A percentile compares a stretch with the other conserved stretches of the same genome.
Conservation (phyloP, 441 rosid genomes). For the Euphorbia celastroides region DNA sequence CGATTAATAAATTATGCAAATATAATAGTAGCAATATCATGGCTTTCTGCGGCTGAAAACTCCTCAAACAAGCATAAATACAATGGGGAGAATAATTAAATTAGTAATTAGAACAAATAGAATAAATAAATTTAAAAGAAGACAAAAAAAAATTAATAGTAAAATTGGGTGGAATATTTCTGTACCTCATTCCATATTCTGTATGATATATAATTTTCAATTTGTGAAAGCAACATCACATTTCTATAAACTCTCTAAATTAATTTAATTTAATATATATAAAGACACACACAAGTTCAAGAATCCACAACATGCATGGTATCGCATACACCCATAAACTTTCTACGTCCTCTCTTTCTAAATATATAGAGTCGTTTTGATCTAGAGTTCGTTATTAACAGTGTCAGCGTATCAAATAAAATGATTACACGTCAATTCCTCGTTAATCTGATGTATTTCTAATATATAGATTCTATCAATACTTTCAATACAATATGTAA, state of each 20-base stretch:
- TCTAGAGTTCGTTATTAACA: no score
- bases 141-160: neutral
- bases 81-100: conserved; percentile 5
- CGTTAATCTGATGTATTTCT: no score
- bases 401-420: no score
- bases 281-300: conserved; percentile 13
- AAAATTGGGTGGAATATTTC: conserved; percentile 35
- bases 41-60: conserved; percentile 10
- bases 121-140: neutral
- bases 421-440: no score
- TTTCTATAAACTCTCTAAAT: conserved; percentile 20
- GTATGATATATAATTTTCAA: conserved; percentile 12
- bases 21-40: neutral
- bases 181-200: conserved; percentile 55
- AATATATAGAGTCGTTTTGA: no score
- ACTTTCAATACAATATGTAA: no score
- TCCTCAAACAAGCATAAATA: conserved; percentile 8
- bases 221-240: conserved; percentile 29
- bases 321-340: conserved; percentile 28
- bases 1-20: neutral
- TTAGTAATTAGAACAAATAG: neutral
- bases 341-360: neutral
- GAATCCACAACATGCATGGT: conserved; percentile 27
- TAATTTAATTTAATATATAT: neutral
- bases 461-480: no score